A percentile compares a stretch with the other conserved stretches of the same genome.
Evolutionary conservation across 495 filamentous ascomycete genomes (phyloP).

Genomic region (Penicillium dipodomyicola): DNA sequence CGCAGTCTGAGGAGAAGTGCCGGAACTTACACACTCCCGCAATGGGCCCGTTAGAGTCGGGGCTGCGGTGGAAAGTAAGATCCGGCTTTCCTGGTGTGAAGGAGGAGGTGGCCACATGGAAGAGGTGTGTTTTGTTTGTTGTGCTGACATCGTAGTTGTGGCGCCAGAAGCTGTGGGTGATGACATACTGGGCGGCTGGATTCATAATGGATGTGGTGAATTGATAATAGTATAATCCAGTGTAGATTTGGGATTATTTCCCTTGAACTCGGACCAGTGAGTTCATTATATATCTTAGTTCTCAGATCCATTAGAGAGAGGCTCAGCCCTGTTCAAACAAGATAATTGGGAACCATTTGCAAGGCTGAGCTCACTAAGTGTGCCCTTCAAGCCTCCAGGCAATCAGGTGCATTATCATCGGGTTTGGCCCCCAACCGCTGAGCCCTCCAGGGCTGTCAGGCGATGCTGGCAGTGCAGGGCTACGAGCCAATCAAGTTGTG

Average conservation of each 20-base stretch:
- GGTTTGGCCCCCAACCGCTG: background rate
- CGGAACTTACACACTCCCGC: constrained; percentile 34
- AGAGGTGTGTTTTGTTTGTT: constrained; percentile 20
- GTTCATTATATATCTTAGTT: background rate
- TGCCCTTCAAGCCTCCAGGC: background rate
- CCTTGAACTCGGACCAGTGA: background rate
- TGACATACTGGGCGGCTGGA: constrained; percentile 14
- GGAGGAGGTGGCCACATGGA: constrained; percentile 31
- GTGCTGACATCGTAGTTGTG: constrained; percentile 31
- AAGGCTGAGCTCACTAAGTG: background rate
- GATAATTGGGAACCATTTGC: background rate
- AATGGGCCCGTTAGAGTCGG: constrained; percentile 26
- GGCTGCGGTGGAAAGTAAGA: constrained; percentile 33
- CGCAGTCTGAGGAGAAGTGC: constrained; percentile 34
- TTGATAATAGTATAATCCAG: background rate
- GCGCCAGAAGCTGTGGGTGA: constrained; percentile 29
- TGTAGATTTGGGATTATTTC: background rate
- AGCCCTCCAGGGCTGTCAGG: background rate
- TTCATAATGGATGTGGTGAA: constrained; percentile 9
- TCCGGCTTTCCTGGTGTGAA: constrained; percentile 33
- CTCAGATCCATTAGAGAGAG: background rate
- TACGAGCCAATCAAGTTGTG: background rate
- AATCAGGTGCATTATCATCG: background rate
- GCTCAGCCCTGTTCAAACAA: background rate
- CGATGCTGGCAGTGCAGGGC: background rate